Evolutionary conservation across 805 yeast genomes (phyloP), one percentile per base, ranked within the genome.

Genomic region (Lipomyces lipofer): DNA sequence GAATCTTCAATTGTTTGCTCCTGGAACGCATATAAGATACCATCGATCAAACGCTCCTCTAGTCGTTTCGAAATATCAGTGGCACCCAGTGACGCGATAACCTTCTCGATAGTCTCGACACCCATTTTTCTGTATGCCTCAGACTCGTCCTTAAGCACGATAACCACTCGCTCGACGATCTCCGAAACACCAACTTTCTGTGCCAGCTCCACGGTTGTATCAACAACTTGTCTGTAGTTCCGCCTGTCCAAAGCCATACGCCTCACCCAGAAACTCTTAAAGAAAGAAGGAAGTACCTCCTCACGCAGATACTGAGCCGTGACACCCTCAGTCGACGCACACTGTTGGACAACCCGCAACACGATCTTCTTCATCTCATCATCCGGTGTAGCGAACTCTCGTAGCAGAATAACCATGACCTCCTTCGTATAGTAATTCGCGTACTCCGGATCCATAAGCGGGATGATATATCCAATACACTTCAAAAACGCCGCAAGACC

Each of bases 301-400:
- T 73, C 76, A 40, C 73, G 71, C 24, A 84, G 66, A 58, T 79
- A 81, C 24, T 69, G 69, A 4, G 76, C 70, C 13, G 73, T 74
- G 12, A 88, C 75, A 10, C 81, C 81, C 10, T 79, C 83, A 1
- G 86, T 75, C 1, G 79, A 69, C 12, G 88, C 81, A 62, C 94
- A 81, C 56, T 79, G 83, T 50, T 79, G 84, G 28, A 91, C 72
- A 6, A 88, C 87, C 28, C 77, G 73, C 54, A 94, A 69, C 2
- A 91, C 85, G 0, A 90, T 79, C 55, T 79, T 79, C 63, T 81
- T 82, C 92, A 91, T 86, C 46, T 90, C 96, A 57, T 87, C 95
- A 65, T 89, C 96, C 0, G 94, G 90, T 0, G 95, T 81, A 32
- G 73, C 69, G 63, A 89, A 87, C 69, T 91, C 95, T 50, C 94